Base-by-base conservation (phyloP, 257 asterid genomes). In the Voacanga thouarsii region DNA sequence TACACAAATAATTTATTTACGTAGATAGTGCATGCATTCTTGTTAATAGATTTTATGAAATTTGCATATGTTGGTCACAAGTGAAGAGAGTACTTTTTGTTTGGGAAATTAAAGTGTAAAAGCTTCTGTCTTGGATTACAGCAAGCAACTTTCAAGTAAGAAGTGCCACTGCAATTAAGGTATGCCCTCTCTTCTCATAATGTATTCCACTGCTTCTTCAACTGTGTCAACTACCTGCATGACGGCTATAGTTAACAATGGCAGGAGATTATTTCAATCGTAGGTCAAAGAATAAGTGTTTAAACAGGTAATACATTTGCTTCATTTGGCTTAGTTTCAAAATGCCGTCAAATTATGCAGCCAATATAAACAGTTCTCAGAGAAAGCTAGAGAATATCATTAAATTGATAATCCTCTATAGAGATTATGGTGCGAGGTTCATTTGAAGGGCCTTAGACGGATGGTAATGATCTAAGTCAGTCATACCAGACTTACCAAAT, bases 161-260 rank as follows among this genome's bases (percentile, higher is more conserved):
- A 60, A 11, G 0, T 60, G 61, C 16, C 6, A 9, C 44, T 68
- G 16, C 51, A 57, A 50, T 71, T 72, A 81, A 28, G 57, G 76
- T 83, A 78, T 78, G 64, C 83, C 75, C 85, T 90, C 96, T 49
- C 89, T 71, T 71, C 73, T 80, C 75, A 90, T 65, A 78, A 90
- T 88, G 68, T 78, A 90, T 67, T 89, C 90, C 79, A 90, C 92
- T 1, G 94, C 96, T 37, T 90, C 94, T 77, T 88, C 90, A 56
- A 90, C 92, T 10, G 91, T 83, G 59, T 88, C 91, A 37, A 89
- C 94, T 16, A 90, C 93, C 96, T 89, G 88, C 77, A 78, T 33
- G 60, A 73, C 9, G 30, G 41, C 2, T 44, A 6, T 33, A 47
- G 28, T 59, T 28, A 18, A 72, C 76, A 68, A 53, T n/a, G 44